Base-by-base conservation (phyloP, 2,329 filamentous ascomycete genomes). In the Sporothrix inflata region DNA sequence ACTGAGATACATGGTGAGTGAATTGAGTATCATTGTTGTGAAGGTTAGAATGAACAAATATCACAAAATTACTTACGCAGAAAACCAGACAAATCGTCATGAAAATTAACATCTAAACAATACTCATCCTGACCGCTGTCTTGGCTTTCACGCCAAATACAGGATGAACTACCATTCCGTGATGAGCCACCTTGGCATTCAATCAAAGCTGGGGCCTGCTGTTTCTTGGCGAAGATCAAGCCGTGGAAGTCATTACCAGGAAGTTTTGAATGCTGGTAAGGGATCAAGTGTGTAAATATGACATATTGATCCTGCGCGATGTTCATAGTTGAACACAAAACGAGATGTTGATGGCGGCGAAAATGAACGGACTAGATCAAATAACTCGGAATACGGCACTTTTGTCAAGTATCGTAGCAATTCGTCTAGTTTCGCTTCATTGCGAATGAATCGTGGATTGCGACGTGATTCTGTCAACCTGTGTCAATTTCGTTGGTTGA, bases 161-260 rank as follows among this genome's bases (percentile, higher is more conserved):
- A 47, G 7, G 61, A 66, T 30, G 61, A 66, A 47, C 40, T 11
- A 38, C 21, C 38, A 65, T 27, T 66, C 16, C 16, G n/a, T 47
- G 40, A 66, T 66, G 30, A 6, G 30, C 61, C 19, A 66, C 47
- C 61, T 66, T 66, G 61, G 61, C 61, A 27, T 19, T 6, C 21
- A 65, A 27, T 3, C n/a, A 12, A 27, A 47, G 14, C 40, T n/a
- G 40, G 61, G 60, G 61, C 19, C 61, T n/a, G n/a, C 4, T 30
- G 3, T 14, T n/a, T 47, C 61, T 66, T 66, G 61, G 61, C 61
- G 61, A 47, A 14, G 61, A 66, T 47, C 40, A 12, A 47, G 61
- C 61, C 21, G 24, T n/a, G 42, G 24, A 11, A 42, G 38, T 21
- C 8, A 24, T 61, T 61, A 61, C 57, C 57, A 63, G 57, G 38